Base-by-base conservation (phyloP, 257 asterid genomes). In the Paulownia fortunei region DNA sequence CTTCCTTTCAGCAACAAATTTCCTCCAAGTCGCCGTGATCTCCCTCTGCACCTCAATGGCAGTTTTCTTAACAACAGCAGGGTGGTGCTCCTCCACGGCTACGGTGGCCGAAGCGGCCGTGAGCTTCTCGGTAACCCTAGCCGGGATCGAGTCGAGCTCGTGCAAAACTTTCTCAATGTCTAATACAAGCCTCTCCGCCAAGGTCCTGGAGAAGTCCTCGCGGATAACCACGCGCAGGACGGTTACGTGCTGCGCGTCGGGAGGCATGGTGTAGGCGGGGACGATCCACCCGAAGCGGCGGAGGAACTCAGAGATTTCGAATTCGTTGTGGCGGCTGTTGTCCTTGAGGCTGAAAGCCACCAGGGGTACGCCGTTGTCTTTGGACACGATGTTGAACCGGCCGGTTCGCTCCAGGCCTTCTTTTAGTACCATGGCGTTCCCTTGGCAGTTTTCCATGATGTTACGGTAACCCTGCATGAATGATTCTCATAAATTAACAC, bases 221-320 rank as follows among this genome's bases (percentile, higher is more conserved):
- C 98, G 87, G 37, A 94, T 76, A 1, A 92, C 96, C 1, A 94
- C 98, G 1, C 97, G 92, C 24, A 94, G 82, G 9, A 94, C 97
- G 0, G 98, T 94, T 0, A 92, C 81, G 74, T 94, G 98, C 63
- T 92, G 84, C 2, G 98, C 98, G 70, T 94, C 86, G 0, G 98
- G 83, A 0, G 98, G 97, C 98, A 94, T 92, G 47, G 98, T 88
- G 87, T 94, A 94, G 56, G 98, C 98, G 0, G 98, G 98, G 24
- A 92, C 90, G 13, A 92, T 94, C 98, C 98, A 90, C 6, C 98
- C 97, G 2, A 77, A 94, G 5, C 98, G 93, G 0, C 97, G 90
- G 19, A 94, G 88, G 79, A 55, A 76, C 0, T 90, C 97, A 0
- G 98, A 89, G 73, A 94, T 65, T 59, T 94, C 95, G 5, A 94